These are phyloP conservation scores for Mrakia gelida DNA, from an alignment of 768 basidiomycete species.

Conservation along the genomic window DNA sequence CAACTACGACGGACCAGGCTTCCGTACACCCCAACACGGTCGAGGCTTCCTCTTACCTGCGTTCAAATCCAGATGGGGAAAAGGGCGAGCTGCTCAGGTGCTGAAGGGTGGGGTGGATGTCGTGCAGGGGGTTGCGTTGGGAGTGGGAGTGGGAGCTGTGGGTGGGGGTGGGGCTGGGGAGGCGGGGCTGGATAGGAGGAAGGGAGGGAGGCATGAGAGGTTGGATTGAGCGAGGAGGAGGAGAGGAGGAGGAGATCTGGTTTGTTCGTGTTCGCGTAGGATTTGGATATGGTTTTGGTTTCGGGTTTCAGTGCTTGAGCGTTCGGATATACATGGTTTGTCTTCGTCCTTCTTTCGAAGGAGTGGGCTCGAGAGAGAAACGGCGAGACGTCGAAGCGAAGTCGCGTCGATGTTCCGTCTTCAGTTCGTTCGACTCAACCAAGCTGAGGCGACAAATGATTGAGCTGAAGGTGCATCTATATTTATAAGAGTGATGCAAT, in stretches of 20 bases:
- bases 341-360: no score
- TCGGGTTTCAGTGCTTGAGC: no score
- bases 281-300: no score
- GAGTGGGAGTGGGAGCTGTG: neutral
- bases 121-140: neutral
- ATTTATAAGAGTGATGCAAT: no score
- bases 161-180: neutral
- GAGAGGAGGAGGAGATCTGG: neutral
- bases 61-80: neutral
- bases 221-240: neutral
- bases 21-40: slow-evolving; percentile 68
- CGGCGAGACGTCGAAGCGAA: no score
- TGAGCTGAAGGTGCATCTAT: no score
- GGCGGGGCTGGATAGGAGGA: neutral
- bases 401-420: no score
- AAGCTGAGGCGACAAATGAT: no score
- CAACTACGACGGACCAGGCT: slow-evolving; percentile 84
- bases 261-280: no score
- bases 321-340: no score
- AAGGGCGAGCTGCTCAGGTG: neutral
- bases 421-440: no score
- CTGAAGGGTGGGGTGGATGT: neutral
- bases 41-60: slow-evolving; percentile 48
- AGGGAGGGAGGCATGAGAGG: neutral
- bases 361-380: no score